Conservation (phyloP, 495 filamentous ascomycete species). For the Evansstolkia leycettana region DNA sequence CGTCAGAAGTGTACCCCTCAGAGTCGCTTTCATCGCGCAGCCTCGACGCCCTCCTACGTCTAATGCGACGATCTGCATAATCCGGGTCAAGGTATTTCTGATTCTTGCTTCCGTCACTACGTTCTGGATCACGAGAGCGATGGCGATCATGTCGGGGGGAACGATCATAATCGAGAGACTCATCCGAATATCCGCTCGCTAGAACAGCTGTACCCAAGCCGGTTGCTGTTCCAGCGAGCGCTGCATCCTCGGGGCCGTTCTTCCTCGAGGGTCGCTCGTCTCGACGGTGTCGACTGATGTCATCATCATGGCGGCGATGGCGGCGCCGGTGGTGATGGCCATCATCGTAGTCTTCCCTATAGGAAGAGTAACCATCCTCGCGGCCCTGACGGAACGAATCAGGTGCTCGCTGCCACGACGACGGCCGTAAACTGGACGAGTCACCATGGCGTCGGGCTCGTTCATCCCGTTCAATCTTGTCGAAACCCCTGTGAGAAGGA, state of each 20-base stretch:
- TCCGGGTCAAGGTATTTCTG: not conserved
- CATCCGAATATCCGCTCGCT: slow-evolving; percentile 24
- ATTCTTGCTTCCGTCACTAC: not conserved
- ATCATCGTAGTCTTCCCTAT: slow-evolving; percentile 16
- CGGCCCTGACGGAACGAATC: slow-evolving; percentile 22
- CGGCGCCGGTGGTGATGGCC: slow-evolving; percentile 13
- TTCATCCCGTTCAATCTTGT: slow-evolving; percentile 37
- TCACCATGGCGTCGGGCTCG: slow-evolving; percentile 18
- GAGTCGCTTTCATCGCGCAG: slow-evolving; percentile 17
- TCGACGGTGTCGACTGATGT: slow-evolving; percentile 12
- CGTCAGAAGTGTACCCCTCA: slow-evolving; percentile 23
- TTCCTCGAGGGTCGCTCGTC: slow-evolving; percentile 17
- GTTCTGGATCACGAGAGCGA: slow-evolving; percentile 5
- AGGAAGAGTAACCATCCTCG: slow-evolving; percentile 26
- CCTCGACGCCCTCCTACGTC: slow-evolving; percentile 19
- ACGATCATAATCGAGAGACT: slow-evolving; percentile 20
- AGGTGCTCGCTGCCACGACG: slow-evolving; percentile 21
- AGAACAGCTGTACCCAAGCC: slow-evolving; percentile 32
- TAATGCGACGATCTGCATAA: slow-evolving; percentile 8
- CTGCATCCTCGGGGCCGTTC: slow-evolving; percentile 7
- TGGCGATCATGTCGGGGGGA: slow-evolving; percentile 7
- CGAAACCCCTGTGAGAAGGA: slow-evolving; percentile 49
- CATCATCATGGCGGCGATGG: slow-evolving; percentile 16
- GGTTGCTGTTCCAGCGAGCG: slow-evolving; percentile 11
- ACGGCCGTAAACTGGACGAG: slow-evolving; percentile 14